These are phyloP conservation scores for Azolla pinnata DNA, from an alignment of 75 land plant species.

Conservation along the genomic window DNA sequence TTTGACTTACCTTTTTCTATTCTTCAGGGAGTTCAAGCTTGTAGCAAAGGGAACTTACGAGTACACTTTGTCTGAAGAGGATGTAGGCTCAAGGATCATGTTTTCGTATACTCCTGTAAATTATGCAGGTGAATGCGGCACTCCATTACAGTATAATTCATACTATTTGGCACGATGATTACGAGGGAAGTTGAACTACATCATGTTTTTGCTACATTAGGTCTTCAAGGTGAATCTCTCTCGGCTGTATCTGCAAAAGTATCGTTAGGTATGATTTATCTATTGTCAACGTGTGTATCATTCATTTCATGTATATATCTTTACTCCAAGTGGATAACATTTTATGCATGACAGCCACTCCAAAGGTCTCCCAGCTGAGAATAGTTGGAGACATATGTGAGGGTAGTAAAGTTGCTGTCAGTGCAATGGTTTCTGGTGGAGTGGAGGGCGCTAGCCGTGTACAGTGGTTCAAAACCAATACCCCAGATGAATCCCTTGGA, in stretches of 20 bases:
- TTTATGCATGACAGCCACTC: conserved; percentile 77
- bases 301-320: not conserved
- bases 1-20: too few relatives aligned
- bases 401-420: conserved; percentile 70
- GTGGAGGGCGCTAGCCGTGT: conserved; percentile 87
- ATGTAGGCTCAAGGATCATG: conserved; percentile 56
- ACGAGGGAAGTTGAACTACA: not conserved
- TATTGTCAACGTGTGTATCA: too few relatives aligned
- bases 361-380: conserved; percentile 53
- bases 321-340: not conserved
- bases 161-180: not conserved
- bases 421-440: conserved; percentile 73
- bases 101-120: conserved; percentile 79
- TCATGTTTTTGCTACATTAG: conserved; percentile 25
- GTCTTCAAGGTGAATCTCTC: conserved; percentile 60
- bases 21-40: conserved; percentile 49
- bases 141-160: not conserved
- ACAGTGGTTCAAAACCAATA: conserved; percentile 84
- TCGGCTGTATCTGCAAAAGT: conserved; percentile 40
- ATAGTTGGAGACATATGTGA: conserved; percentile 87
- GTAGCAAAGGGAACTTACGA: conserved; percentile 60
- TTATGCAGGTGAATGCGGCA: conserved; percentile 79
- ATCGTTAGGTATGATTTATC: conserved; percentile 42
- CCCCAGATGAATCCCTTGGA: conserved; percentile 23
- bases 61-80: conserved; percentile 69